phyloP scores from a whole-genome alignment of 192 early-diverging fungal species.

The Borealophlyctis nickersoniae region DNA sequence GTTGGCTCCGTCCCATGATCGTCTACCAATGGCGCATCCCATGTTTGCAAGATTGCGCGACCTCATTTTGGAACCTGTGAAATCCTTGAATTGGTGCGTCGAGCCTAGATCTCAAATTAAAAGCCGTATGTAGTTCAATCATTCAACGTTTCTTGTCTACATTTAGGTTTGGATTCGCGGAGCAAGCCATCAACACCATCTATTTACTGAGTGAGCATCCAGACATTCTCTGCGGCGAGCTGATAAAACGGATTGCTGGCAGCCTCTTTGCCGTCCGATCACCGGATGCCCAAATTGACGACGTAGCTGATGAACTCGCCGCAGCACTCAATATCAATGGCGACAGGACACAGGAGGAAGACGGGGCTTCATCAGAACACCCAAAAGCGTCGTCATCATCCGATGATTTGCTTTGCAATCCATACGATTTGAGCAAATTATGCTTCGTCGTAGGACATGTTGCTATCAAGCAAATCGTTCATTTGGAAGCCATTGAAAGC shows the following conservation, averaged over 20 bases:
- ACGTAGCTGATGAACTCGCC: slow-evolving; percentile 15
- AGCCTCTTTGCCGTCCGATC: slow-evolving; percentile 52
- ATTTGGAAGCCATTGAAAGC: slow-evolving; percentile 89
- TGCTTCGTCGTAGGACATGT: slow-evolving; percentile 93
- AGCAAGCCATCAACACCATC: slow-evolving; percentile 93
- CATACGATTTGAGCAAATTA: slow-evolving; percentile 80
- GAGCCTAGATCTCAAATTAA: neutral
- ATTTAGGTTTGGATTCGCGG: slow-evolving; percentile 83
- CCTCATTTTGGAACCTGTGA: slow-evolving; percentile 34
- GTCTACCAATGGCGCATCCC: slow-evolving; percentile 56
- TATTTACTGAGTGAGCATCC: slow-evolving; percentile 90
- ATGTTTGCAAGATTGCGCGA: slow-evolving; percentile 53
- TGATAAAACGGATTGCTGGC: slow-evolving; percentile 68
- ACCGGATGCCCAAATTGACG: slow-evolving; percentile 23
- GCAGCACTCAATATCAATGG: slow-evolving; percentile 18
- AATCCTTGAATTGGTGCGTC: slow-evolving; percentile 27
- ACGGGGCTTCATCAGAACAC: slow-evolving; percentile 7
- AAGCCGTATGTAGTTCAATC: slow-evolving; percentile 11
- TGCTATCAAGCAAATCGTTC: slow-evolving; percentile 93
- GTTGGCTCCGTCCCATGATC: slow-evolving; percentile 19
- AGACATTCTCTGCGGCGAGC: slow-evolving; percentile 70
- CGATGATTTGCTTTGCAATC: slow-evolving; percentile 24
- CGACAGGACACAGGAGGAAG: slow-evolving; percentile 20
- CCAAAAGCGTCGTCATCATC: neutral
- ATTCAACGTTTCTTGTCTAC: too few relatives aligned